Base-by-base conservation (phyloP, 108 stramenopile genomes). In the Cyclotella baltica region DNA sequence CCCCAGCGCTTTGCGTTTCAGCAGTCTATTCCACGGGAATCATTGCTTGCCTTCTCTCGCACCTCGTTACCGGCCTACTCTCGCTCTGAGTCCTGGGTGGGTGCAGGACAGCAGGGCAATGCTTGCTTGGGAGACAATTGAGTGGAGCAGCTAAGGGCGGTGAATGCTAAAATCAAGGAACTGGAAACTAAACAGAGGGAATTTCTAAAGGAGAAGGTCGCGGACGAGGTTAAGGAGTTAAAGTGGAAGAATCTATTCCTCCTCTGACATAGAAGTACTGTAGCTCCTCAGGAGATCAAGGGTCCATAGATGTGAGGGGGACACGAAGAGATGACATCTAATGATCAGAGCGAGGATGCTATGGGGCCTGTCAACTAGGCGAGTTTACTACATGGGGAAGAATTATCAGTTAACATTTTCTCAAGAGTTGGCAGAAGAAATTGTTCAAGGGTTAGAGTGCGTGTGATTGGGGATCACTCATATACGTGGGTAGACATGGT, bases 381-480 rank as follows among this genome's bases (percentile, higher is more conserved):
- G 43, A 50, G 10, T 8, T 48, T 47, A 19, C 50, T 67, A 50
- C 47, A 22, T 25, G 29, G 43, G 8, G 38, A 67, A 20, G 18
- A 48, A 30, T 2, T 37, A 27, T n/a, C 66, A 67, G 29, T 47
- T 10, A 28, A 58, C 18, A 19, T 58, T 30, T 29, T 58, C 4
- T 5, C 57, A 4, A 4, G 29, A 4, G 57, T 67, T 47, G 66
- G 47, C 46, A 67, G 66, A 67, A 34, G 47, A 67, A 50, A 40
- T 30, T 47, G 33, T 50, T 40, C 29, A 23, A 30, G 2, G 13
- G 47, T 67, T 3, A 46, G 27, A 28, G 47, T 67, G 13, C 28
- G 66, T 15, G 29, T 67, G 28, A 40, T 67, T 31, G 66, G 66
- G 22, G 27, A 50, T 30, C 10, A 3, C 11, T 67, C 66, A 29